Conservation (phyloP, 768 basidiomycete genomes). For the Coprinopsis cinerea region DNA sequence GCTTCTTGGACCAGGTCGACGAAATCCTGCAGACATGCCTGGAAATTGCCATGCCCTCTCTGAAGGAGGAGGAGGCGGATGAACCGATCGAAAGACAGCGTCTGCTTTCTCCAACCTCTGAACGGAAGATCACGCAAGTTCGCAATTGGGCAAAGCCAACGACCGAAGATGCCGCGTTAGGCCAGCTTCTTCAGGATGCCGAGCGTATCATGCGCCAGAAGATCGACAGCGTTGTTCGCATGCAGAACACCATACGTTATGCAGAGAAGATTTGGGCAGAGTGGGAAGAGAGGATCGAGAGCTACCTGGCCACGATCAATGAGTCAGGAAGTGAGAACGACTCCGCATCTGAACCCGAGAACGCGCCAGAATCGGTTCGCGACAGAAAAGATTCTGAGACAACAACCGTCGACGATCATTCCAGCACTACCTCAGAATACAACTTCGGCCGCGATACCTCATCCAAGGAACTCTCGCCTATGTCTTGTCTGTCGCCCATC, state of each 20-base stretch:
- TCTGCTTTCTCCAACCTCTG: constrained; percentile 83
- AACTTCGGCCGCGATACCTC: constrained; percentile 40
- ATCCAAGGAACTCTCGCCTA: constrained; percentile 61
- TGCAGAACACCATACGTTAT: constrained; percentile 96
- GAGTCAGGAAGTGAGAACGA: constrained; percentile 43
- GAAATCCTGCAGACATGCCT: constrained; percentile 76
- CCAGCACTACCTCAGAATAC: constrained; percentile 63
- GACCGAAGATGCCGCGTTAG: constrained; percentile 80
- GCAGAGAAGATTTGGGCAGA: constrained; percentile 96
- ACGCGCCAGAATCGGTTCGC: constrained; percentile 30
- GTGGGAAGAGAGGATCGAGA: constrained; percentile 88
- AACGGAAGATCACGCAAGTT: constrained; percentile 78
- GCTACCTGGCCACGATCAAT: constrained; percentile 51
- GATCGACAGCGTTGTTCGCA: constrained; percentile 88
- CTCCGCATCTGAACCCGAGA: constrained; percentile 38
- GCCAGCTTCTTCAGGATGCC: constrained; percentile 79
- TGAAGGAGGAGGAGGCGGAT: constrained; percentile 88
- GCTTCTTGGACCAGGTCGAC: constrained; percentile 79
- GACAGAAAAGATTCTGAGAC: constrained; percentile 2
- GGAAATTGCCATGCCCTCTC: constrained; percentile 79
- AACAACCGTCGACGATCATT: constrained; percentile 40
- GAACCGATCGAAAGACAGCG: constrained; percentile 92
- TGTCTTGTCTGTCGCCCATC: constrained; percentile 51
- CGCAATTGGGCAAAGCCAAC: constrained; percentile 83
- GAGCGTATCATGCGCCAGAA: constrained; percentile 90